A percentile compares a stretch with the other conserved stretches of the same genome.
Conservation (phyloP, 2,329 filamentous ascomycete species). For the Botrytis medusae region DNA sequence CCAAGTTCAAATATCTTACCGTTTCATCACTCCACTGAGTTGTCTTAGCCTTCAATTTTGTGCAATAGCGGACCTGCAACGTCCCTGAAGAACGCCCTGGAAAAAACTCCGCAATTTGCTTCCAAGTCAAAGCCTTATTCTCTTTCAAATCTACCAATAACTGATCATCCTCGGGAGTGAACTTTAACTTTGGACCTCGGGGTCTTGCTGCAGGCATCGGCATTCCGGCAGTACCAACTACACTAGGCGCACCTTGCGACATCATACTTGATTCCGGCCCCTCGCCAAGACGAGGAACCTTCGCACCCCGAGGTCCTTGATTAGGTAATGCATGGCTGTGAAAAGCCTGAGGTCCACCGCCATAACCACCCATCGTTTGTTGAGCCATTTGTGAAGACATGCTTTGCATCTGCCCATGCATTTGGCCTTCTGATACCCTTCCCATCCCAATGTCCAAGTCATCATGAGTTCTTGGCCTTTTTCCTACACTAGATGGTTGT, state of each 20-base stretch:
- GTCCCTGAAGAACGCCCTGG: constrained; percentile 87
- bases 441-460: constrained; percentile 53
- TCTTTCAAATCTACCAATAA: constrained; percentile 88
- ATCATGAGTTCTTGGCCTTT: constrained; percentile 52
- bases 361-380: constrained; percentile 52
- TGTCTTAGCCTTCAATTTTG: constrained; percentile 90
- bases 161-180: constrained; percentile 88
- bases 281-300: constrained; percentile 63
- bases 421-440: constrained; percentile 46
- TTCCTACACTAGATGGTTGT: constrained; percentile 42
- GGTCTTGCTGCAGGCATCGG: constrained; percentile 77
- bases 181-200: constrained; percentile 87
- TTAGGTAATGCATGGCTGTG: constrained; percentile 82
- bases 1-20: constrained; percentile 56
- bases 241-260: constrained; percentile 68
- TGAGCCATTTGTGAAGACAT: constrained; percentile 58
- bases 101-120: constrained; percentile 96
- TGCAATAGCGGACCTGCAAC: constrained; percentile 90
- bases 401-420: constrained; percentile 41
- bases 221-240: constrained; percentile 86
- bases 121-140: constrained; percentile 93
- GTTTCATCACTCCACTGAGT: constrained; percentile 93
- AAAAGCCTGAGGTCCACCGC: constrained; percentile 43
- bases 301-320: constrained; percentile 62
- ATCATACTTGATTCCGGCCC: constrained; percentile 44